Evolutionary conservation across 106 monocot species (phyloP).

Genomic region (Ottelia alismoides): DNA sequence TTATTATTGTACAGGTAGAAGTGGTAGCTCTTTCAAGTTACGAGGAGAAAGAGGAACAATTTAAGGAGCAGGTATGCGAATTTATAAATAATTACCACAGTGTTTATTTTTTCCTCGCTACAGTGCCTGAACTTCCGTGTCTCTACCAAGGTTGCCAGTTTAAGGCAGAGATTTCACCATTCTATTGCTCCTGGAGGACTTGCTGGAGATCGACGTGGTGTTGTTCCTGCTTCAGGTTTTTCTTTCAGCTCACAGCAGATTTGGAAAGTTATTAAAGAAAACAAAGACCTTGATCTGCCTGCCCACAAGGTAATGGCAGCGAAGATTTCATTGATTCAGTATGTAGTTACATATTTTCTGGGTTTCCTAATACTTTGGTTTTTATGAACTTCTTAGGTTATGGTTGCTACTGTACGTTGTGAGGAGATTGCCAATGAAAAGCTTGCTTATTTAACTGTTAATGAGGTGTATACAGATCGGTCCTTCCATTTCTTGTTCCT

Average conservation of each 20-base stretch:
- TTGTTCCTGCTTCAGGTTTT: conserved; percentile 96
- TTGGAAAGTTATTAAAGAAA: conserved; percentile 94
- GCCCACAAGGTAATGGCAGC: conserved; percentile 74
- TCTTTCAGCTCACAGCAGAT: conserved; percentile 88
- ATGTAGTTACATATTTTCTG: background rate
- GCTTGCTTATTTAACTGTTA: conserved; percentile 38
- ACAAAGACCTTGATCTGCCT: conserved; percentile 94
- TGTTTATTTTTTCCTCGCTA: no score
- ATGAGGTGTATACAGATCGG: conserved; percentile 65
- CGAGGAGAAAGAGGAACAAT: conserved; percentile 92
- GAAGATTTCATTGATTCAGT: background rate
- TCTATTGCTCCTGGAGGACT: conserved; percentile 96
- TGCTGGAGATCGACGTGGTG: conserved; percentile 92
- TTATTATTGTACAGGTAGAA: conserved; percentile 84
- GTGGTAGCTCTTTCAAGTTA: conserved; percentile 86
- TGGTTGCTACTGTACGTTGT: conserved; percentile 96
- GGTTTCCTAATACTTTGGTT: conserved; percentile 1
- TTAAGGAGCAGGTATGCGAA: conserved; percentile 96
- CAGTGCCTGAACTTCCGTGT: no score
- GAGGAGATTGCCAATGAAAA: conserved; percentile 96
- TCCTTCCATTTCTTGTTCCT: no score
- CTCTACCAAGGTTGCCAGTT: conserved; percentile 53
- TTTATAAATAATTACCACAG: no score
- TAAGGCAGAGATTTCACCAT: conserved; percentile 79
- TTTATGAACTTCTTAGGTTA: no score